A percentile compares a stretch with the other conserved stretches of the same genome.
Evolutionary conservation across 306 rosid species (phyloP).

Genomic region (Sicyos baderoa): DNA sequence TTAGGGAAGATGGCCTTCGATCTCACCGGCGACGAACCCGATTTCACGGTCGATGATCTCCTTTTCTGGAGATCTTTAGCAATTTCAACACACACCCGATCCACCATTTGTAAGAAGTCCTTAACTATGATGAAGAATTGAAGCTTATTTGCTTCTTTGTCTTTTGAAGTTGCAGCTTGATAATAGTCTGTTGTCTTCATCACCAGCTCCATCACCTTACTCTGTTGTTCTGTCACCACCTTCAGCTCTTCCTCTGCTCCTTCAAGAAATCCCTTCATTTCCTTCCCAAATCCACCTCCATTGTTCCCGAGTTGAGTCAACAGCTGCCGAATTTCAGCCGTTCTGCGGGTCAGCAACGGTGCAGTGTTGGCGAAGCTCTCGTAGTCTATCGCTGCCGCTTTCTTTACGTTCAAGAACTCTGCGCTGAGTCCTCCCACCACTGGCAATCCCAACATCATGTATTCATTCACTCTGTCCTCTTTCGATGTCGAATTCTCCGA

Average conservation of each 20-base stretch:
- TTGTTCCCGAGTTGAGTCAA: slow-evolving; percentile 34
- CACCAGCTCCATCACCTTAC: slow-evolving; percentile 50
- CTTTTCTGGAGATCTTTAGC: slow-evolving; percentile 53
- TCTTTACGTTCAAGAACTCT: slow-evolving; percentile 67
- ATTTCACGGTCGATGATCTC: slow-evolving; percentile 32
- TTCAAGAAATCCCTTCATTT: slow-evolving; percentile 59
- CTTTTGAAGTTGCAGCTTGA: slow-evolving; percentile 63
- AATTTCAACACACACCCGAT: slow-evolving; percentile 71
- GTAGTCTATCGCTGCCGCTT: slow-evolving; percentile 57
- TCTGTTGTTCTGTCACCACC: slow-evolving; percentile 41
- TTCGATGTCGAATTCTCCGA: slow-evolving; percentile 24
- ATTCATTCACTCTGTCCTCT: slow-evolving; percentile 65
- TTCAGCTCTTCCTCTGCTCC: slow-evolving; percentile 48
- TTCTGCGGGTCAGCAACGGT: slow-evolving; percentile 40
- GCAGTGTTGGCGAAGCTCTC: slow-evolving; percentile 35
- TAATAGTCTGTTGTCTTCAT: slow-evolving; percentile 61
- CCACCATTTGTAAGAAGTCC: slow-evolving; percentile 85
- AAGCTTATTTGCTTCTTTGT: slow-evolving; percentile 44
- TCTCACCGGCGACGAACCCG: slow-evolving; percentile 26
- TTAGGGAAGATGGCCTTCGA: slow-evolving; percentile 25
- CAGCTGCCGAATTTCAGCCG: slow-evolving; percentile 32
- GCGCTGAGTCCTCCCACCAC: slow-evolving; percentile 87
- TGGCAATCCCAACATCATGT: slow-evolving; percentile 61
- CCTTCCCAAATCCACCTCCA: slow-evolving; percentile 52
- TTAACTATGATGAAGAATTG: slow-evolving; percentile 65